phyloP scores from a whole-genome alignment of 345 rosid species.

The Bretschneidera sinensis region DNA sequence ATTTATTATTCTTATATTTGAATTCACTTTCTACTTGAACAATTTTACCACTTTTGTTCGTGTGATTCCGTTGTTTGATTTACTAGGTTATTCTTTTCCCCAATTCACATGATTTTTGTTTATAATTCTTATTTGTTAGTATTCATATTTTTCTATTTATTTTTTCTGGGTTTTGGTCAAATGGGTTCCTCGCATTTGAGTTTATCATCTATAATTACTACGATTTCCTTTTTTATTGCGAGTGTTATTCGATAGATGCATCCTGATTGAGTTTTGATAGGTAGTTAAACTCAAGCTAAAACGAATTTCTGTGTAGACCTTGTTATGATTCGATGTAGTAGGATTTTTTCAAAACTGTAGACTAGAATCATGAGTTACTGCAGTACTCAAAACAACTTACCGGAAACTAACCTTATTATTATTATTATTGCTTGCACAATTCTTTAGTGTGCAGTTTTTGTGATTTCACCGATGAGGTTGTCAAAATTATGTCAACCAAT shows the following conservation, averaged over 20 bases:
- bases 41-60: background rate
- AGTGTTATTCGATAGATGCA: too few relatives aligned
- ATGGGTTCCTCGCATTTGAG: background rate
- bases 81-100: background rate
- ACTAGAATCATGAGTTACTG: background rate
- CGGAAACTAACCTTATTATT: background rate
- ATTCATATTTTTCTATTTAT: too few relatives aligned
- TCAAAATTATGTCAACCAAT: background rate
- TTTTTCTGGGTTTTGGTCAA: background rate
- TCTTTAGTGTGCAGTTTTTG: background rate
- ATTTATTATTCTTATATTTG: background rate
- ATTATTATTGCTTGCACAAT: background rate
- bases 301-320: too few relatives aligned
- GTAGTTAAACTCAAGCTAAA: too few relatives aligned
- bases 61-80: background rate
- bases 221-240: too few relatives aligned
- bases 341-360: too few relatives aligned
- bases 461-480: background rate
- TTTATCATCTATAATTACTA: background rate
- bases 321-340: too few relatives aligned
- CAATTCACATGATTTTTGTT: too few relatives aligned
- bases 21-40: too few relatives aligned
- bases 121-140: background rate
- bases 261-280: too few relatives aligned
- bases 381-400: too few relatives aligned